Conservation (phyloP, 2,329 filamentous ascomycete genomes). For the Scopulariopsis brevicaulis region DNA sequence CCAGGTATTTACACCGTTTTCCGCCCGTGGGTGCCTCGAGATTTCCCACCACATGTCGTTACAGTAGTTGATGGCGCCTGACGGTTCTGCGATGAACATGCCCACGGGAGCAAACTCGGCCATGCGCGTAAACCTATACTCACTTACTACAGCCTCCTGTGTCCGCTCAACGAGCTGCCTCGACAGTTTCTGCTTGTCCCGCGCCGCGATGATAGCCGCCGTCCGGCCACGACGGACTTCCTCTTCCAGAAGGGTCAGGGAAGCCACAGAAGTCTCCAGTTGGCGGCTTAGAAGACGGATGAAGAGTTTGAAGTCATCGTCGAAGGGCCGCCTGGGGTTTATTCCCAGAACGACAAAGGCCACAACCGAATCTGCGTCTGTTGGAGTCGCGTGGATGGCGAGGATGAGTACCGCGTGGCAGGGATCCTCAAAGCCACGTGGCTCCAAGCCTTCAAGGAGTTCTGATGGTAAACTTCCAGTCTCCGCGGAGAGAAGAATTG, state of each 20-base stretch:
- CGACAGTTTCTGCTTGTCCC: constrained; percentile 67
- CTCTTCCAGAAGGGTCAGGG: constrained; percentile 73
- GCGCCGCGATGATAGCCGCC: constrained; percentile 61
- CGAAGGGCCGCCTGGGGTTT: constrained; percentile 64
- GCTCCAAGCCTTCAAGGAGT: constrained; percentile 56
- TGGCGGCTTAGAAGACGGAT: constrained; percentile 1
- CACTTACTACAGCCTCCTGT: constrained; percentile 52
- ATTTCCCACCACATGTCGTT: constrained; percentile 74
- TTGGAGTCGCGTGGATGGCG: constrained; percentile 64
- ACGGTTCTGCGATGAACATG: constrained; percentile 69
- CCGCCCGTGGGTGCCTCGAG: constrained; percentile 50
- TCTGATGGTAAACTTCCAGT: constrained; percentile 52
- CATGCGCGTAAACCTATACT: constrained; percentile 74
- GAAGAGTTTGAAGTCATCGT: constrained; percentile 47
- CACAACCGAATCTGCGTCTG: constrained; percentile 53
- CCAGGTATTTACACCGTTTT: constrained; percentile 49
- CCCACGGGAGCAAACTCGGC: constrained; percentile 75
- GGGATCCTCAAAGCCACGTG: constrained; percentile 50
- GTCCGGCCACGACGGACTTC: constrained; percentile 52
- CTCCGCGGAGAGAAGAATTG: constrained; percentile 57
- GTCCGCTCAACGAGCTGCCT: constrained; percentile 59
- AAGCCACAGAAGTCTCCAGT: constrained; percentile 57
- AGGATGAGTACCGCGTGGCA: constrained; percentile 55
- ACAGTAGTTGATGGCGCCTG: constrained; percentile 63
- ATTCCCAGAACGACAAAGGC: constrained; percentile 72